These are phyloP conservation scores for Malus asiatica DNA, from an alignment of 306 rosid species.

Conservation along the genomic window DNA sequence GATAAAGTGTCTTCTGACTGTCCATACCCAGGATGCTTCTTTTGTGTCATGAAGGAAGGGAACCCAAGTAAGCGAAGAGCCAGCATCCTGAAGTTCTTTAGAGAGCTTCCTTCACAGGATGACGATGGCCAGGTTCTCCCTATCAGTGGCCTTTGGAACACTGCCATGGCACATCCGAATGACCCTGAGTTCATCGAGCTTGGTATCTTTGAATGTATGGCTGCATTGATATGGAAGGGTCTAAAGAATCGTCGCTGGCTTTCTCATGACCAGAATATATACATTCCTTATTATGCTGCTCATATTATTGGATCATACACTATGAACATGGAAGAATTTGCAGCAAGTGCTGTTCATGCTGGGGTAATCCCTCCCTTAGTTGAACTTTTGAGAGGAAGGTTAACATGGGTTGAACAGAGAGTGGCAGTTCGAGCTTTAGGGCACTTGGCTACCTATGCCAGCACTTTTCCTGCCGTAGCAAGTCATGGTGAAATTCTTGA, in stretches of 20 bases:
- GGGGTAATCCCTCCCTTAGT: constrained; percentile 88
- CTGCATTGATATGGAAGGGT: constrained; percentile 93
- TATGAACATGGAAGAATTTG: constrained; percentile 98
- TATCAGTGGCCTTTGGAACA: constrained; percentile 99
- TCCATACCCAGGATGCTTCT: constrained; percentile 98
- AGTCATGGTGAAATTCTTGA: constrained; percentile 91
- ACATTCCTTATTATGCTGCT: constrained; percentile 96
- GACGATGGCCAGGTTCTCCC: constrained; percentile 99
- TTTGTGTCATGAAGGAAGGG: constrained; percentile 98
- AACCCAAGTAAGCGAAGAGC: constrained; percentile 91
- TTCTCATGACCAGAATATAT: constrained; percentile 92
- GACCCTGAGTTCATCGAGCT: constrained; percentile 90
- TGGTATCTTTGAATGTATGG: constrained; percentile 96
- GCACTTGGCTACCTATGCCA: constrained; percentile 88
- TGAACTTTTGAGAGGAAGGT: constrained; percentile 87
- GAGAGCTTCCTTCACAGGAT: constrained; percentile 93
- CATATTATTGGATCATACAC: constrained; percentile 97
- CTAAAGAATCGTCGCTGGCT: constrained; percentile 96
- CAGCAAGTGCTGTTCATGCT: constrained; percentile 74
- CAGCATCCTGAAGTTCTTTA: constrained; percentile 77
- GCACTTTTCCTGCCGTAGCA: constrained; percentile 75
- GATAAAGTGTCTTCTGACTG: constrained; percentile 86
- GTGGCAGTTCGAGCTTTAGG: constrained; percentile 99
- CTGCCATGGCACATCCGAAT: constrained; percentile 99
- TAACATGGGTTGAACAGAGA: constrained; percentile 99